Evolutionary conservation across 257 asterid species (phyloP), one percentile per base, ranked within the genome.

Genomic region (Gentiana dahurica): DNA sequence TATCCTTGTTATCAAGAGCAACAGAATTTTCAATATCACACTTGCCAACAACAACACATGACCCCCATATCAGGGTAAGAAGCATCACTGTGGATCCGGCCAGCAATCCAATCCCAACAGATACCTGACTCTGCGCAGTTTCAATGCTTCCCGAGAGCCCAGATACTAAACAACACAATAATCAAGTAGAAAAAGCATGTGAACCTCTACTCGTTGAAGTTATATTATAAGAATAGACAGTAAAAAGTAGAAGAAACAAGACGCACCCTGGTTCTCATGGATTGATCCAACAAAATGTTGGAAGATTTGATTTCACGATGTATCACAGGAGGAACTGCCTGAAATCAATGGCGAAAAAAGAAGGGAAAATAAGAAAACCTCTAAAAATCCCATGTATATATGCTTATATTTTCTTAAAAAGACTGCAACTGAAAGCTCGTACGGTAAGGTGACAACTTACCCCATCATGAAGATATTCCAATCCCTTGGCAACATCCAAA

Each of bases 1-100:
- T 77, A 71, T 86, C 86, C 72, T 67, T 71, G 12, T 62, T 71
- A 70, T 86, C 93, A 24, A 61, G 54, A 38, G 95, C 86, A 13
- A 65, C 49, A 49, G 73, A 51, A 47, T 83, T 69, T 66, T 65
- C 68, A 11, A 86, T 24, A 57, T 89, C 92, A 15, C 92, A 83
- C 80, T 89, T 90, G 58, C 98, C 98, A 45, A 87, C 87, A 51
- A 77, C 0, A 63, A 88, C 60, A 72, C 98, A 91, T 55, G 89
- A 71, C 4, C 98, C 96, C 98, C 98, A 91, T 61, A 81, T 75
- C 7, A 82, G 74, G 12, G 98, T 91, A 57, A 91, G 81, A 57
- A 87, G 95, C 96, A 91, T 81, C 65, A 91, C 94, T 1, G 96
- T 87, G 11, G 98, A 91, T 39, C 98, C 98, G 61, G 98, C 98